A percentile compares a stretch with the other conserved stretches of the same genome.
These are phyloP conservation scores for Acer negundo DNA, from an alignment of 345 rosid genomes.

Conservation along the genomic window DNA sequence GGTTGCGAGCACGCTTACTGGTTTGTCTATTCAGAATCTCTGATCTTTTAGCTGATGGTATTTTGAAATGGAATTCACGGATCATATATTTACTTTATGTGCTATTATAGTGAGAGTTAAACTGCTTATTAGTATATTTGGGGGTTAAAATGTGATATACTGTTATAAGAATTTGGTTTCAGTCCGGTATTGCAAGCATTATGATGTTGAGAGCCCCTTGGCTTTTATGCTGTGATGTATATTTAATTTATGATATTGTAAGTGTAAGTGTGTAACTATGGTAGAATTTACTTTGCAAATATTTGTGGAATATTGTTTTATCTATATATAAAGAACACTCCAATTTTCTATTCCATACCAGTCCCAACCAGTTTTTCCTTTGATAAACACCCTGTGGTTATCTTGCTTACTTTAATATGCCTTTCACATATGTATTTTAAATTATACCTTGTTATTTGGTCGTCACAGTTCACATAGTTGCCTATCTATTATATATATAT, in stretches of 20 bases:
- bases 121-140: background rate
- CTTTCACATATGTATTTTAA: too few species aligned
- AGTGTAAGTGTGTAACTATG: too few species aligned
- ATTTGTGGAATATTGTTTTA: too few species aligned
- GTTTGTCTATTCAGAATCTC: constrained; percentile 45
- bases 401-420: too few species aligned
- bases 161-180: background rate
- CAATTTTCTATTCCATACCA: too few species aligned
- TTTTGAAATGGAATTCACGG: background rate
- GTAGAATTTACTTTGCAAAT: too few species aligned
- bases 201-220: background rate
- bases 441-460: too few species aligned
- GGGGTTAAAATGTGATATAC: background rate
- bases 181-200: background rate
- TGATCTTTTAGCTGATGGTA: background rate
- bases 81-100: background rate
- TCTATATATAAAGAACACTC: too few species aligned
- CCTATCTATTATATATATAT: background rate
- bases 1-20: constrained; percentile 99
- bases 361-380: too few species aligned
- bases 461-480: too few species aligned
- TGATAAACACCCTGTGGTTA: too few species aligned
- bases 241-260: background rate
- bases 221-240: background rate
- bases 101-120: background rate